A percentile compares a stretch with the other conserved stretches of the same genome.
Evolutionary conservation across 352 stramenopile genomes (phyloP).

Genomic region (Phytophthora sp.): DNA sequence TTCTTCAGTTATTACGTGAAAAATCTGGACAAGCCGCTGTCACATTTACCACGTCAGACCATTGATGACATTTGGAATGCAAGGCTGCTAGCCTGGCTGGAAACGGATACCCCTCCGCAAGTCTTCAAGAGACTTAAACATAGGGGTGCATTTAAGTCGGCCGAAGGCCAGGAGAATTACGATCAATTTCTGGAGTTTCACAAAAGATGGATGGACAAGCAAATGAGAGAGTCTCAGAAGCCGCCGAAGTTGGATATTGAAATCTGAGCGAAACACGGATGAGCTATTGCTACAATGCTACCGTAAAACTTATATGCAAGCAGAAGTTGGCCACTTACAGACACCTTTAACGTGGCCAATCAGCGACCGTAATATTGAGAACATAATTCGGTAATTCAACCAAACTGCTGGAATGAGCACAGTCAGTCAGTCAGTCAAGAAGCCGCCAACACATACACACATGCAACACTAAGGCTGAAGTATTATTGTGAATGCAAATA

Average conservation of each 20-base stretch:
- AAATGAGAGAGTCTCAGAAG: background rate
- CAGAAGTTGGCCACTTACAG: no score
- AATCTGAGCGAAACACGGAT: background rate
- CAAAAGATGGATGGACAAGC: background rate
- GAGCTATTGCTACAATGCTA: background rate
- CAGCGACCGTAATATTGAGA: no score
- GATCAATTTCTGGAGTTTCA: background rate
- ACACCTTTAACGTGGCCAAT: no score
- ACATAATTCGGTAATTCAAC: no score
- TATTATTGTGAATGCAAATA: no score
- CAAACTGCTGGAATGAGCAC: no score
- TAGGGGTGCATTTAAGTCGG: background rate
- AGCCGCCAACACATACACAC: no score
- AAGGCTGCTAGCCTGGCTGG: background rate
- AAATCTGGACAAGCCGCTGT: slow-evolving; percentile 4
- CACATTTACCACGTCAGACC: background rate
- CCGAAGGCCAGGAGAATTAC: background rate
- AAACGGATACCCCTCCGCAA: background rate
- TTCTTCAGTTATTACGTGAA: background rate
- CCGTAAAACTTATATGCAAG: background rate
- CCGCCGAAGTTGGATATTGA: background rate
- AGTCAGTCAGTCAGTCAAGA: no score
- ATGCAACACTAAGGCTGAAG: no score
- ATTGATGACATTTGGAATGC: background rate
- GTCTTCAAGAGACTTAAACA: background rate